These are phyloP conservation scores for Fraxinus americana DNA, from an alignment of 257 asterid genomes.

Conservation along the genomic window DNA sequence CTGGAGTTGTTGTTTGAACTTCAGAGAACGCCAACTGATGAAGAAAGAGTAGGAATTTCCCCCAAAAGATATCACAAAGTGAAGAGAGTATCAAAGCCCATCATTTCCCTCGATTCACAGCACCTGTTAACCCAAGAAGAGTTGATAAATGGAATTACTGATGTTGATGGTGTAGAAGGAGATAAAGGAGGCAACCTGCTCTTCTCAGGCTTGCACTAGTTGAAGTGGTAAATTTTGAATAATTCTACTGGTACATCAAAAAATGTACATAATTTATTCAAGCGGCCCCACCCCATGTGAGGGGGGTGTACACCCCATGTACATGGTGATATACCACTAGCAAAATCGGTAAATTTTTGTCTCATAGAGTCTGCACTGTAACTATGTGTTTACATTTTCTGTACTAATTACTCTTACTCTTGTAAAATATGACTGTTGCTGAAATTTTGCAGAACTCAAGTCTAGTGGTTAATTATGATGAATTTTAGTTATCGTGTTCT, in stretches of 20 bases:
- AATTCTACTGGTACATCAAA: too few relatives aligned
- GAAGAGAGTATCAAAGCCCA: slow-evolving; percentile 67
- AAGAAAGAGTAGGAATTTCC: slow-evolving; percentile 65
- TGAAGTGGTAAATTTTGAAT: slow-evolving; percentile 63
- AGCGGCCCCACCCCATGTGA: too few relatives aligned
- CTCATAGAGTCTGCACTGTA: not conserved
- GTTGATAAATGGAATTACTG: slow-evolving; percentile 67
- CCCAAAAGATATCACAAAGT: slow-evolving; percentile 77
- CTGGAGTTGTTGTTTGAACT: slow-evolving; percentile 60
- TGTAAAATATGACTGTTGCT: not conserved
- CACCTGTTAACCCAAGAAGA: slow-evolving; percentile 73
- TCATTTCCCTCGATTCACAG: slow-evolving; percentile 68
- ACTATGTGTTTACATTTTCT: too few relatives aligned
- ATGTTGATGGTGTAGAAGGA: slow-evolving; percentile 67
- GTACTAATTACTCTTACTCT: not conserved
- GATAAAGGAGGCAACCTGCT: slow-evolving; percentile 75
- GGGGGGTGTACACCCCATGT: too few relatives aligned
- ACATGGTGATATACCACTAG: too few relatives aligned
- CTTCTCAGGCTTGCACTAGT: slow-evolving; percentile 92
- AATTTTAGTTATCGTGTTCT: too few relatives aligned
- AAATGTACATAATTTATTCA: too few relatives aligned
- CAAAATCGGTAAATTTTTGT: not conserved
- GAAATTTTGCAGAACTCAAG: not conserved
- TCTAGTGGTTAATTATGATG: not conserved
- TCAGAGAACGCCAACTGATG: slow-evolving; percentile 64